Evolutionary conservation across 2,329 filamentous ascomycete species (phyloP), one percentile per base, ranked within the genome.

Genomic region (Botrytis elliptica): DNA sequence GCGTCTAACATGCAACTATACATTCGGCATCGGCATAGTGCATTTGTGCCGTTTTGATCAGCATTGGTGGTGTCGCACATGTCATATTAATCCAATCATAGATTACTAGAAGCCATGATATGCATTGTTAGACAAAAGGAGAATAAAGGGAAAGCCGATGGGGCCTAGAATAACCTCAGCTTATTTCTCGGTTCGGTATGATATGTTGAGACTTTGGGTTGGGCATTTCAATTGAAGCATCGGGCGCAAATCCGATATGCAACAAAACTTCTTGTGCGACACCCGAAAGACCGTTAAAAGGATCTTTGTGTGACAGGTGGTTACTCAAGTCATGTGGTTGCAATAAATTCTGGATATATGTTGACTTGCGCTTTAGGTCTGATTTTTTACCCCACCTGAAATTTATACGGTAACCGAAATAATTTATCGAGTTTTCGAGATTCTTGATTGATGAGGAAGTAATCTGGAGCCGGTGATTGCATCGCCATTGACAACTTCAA

Each of bases 401-500:
- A 40, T 55, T 46, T 38, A 25, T 75, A 75, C 71, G 73, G 68
- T 46, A 20, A 46, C 67, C 44, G 33, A 36, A 46, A 57, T 49
- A 52, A 66, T 71, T 67, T 74, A 46, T 60, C 70, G 74, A 75
- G 44, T 72, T 76, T 76, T 76, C 44, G 73, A 75, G 70, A 74
- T 64, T 70, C 63, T 52, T 73, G 55, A 65, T 29, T 60, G 65
- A 38, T 36, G 46, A 72, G 29, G 71, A 46, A 49, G 64, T 60
- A 69, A 52, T 36, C 18, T 46, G 57, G 36, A 74, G 38, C 52
- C 55, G 18, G 49, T 52, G 62, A 73, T 52, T 67, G 72, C 25
- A 66, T 55, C 57, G 65, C 73, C 74, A 79, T 78, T 78, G 73
- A 74, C 65, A 68, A 68, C 65, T 68, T 66, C 74, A 69, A 71